Base-by-base conservation (phyloP, 805 yeast genomes). In the Wickerhamomyces xylosicus region DNA sequence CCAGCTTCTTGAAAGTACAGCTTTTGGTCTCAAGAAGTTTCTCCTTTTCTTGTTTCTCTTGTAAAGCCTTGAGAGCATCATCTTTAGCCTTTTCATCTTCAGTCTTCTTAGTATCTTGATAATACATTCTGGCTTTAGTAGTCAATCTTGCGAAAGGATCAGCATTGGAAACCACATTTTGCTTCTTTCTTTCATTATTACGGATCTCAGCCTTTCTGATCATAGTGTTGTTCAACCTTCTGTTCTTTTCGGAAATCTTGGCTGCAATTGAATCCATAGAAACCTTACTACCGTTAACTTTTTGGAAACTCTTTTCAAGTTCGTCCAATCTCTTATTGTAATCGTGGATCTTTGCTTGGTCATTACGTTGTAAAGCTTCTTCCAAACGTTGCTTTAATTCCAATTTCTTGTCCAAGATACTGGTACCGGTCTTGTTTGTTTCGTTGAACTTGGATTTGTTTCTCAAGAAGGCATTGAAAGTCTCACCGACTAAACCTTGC, bases 71-170 rank as follows among this genome's bases (percentile, higher is more conserved):
- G 37, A 65, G 64, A 6, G 76, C 79, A 40, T 72, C 71, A 27
- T 64, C 69, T 40, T 74, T 64, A 3, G 79, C 82, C 56, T 68
- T 71, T 47, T 71, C 77, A 47, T 78, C 75, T 46, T 71, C 80
- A 43, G 69, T 72, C 44, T 69, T 68, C 44, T 70, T 75, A 35
- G 69, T 62, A 41, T 58, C 72, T 35, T 68, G 65, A 38, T 87
- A 86, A 60, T 85, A 90, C 43, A 85, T 76, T 52, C 85, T 75
- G 1, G 97, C 85, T 44, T 78, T 82, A 1, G 97, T 90, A 57
- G 85, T 81, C 54, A 92, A 72, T 58, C 97, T 77, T 48, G 83
- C 76, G 61, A 92, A 92, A 18, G 98, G 97, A 63, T 92, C 85
- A 50, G 69, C 74, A 39, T 74, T 67, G 41, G 62, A 61, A 33